Base-by-base conservation (phyloP, 2,329 filamentous ascomycete genomes). In the Ploettnerulaceae sp. region DNA sequence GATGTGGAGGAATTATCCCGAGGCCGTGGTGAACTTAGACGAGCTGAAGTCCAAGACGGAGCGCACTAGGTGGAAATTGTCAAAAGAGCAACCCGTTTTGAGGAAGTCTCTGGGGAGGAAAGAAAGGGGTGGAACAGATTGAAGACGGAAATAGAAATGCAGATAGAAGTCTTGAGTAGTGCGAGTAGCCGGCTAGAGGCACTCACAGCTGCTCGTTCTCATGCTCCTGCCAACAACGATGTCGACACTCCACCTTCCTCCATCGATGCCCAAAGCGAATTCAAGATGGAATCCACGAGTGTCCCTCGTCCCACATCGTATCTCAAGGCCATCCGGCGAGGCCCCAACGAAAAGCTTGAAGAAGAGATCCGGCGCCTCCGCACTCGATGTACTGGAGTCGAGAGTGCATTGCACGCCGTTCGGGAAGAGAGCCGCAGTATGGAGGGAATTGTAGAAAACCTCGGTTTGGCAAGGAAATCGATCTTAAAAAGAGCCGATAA, bases 1-100 rank as follows among this genome's bases (percentile, higher is more conserved):
- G 70, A 75, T 45, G 62, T 76, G 2, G 69, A 74, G 47, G 71
- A 76, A 7, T 58, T 75, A 32, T 65, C 70, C 34, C 66, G 67
- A 45, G 71, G 68, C 47, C 62, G 73, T 33, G 74, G 77, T 32
- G 66, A 70, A 35, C 69, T 68, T 40, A 47, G 62, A 17, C 58
- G 62, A 39, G 54, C 61, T 42, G 61, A 56, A 7, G 61, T 64
- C 8, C 50, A 61, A 38, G 62, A 64, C 34, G 59, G 57, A 8
- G 54, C 58, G 17, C 62, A 64, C 38, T 64, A 64, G 28, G 56
- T 64, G 20, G 56, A 64, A 37, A 63, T 64, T 48, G 61, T 64
- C 14, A 59, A 54, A 40, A 62, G 56, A 42, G 62, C 62, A 18
- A 62, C 46, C 37, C 60, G 55, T 6, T 28, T 64, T 21, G 62